Evolutionary conservation across 129 eudicot species (phyloP), one percentile per base, ranked within the genome.

Genomic region (Pulicaria dysenterica): DNA sequence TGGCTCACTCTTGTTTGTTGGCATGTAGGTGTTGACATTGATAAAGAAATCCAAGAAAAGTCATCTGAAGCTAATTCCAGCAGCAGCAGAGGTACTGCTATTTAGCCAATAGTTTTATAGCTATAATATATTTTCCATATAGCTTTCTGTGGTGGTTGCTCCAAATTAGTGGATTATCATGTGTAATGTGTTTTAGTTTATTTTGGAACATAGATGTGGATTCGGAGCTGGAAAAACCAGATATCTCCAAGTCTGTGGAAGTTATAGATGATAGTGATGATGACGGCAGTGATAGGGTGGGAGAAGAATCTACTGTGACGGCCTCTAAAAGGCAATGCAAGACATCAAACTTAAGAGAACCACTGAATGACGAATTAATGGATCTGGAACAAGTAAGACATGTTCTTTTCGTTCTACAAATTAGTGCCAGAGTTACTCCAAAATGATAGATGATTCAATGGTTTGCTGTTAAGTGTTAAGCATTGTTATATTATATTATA

Each of bases 41-140:
- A 59, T 67, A 53, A 58, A 17, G 70, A 59, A 80, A 61, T 50
- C 43, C 48, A 5, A 64, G 76, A 68, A 37, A 61, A 60, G 66
- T 43, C 59, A 17, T 56, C 80, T 58, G 60, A 49, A 56, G 70
- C 69, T 42, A 69, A 73, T 56, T 63, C 81, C 63, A 76, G 58
- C 62, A 69, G 69, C 17, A 53, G 73, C 72, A 67, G 67, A 57
- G 78, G 75, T 72, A 82, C 53, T 72, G 80, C 48, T 70, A n/a
- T 74, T 47, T 53, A 64, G 55, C 54, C 38, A 50, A 5, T 11
- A 10, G 67, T 42, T 66, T 45, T 39, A 19, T 44, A 24, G 6
- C 43, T 71, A 7, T 71, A 65, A 74, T 67, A 74, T 67, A 53
- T 38, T 12, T 46, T 8, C 11, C 12, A 45, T 19, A 37, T 16